These are phyloP conservation scores for Candida methanosorbosa DNA, from an alignment of 805 yeast species.

Conservation along the genomic window DNA sequence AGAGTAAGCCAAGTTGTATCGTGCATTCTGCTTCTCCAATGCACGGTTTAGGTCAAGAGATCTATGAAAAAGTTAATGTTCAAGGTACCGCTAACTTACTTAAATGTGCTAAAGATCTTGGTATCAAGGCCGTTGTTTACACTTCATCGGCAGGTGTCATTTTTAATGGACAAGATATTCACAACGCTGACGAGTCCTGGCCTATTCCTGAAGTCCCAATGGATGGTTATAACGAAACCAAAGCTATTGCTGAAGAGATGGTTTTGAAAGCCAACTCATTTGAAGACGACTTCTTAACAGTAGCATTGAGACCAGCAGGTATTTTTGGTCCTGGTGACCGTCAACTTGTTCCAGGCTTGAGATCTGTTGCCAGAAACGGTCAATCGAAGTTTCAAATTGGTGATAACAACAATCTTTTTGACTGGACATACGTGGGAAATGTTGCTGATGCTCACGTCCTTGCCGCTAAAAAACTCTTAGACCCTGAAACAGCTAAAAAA, in stretches of 20 bases:
- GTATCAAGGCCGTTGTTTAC: constrained; percentile 67
- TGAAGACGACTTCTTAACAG: constrained; percentile 54
- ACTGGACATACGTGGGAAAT: constrained; percentile 97
- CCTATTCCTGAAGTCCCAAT: constrained; percentile 87
- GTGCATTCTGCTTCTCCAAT: constrained; percentile 97
- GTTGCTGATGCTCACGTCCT: constrained; percentile 95
- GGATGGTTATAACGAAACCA: constrained; percentile 96
- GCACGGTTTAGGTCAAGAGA: constrained; percentile 75
- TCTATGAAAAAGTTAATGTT: constrained; percentile 86
- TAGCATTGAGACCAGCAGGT: constrained; percentile 94
- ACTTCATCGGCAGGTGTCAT: constrained; percentile 98
- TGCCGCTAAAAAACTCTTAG: constrained; percentile 72
- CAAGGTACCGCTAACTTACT: constrained; percentile 77
- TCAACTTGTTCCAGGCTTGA: constrained; percentile 88
- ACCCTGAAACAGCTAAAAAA: constrained; percentile 27
- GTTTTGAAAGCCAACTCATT: constrained; percentile 66
- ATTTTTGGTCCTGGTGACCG: constrained; percentile 98
- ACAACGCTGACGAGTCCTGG: constrained; percentile 89
- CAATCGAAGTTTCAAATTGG: constrained; percentile 93
- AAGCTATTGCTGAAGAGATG: constrained; percentile 80
- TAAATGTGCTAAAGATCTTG: constrained; percentile 43
- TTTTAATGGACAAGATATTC: constrained; percentile 88
- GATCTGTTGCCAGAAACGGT: constrained; percentile 72
- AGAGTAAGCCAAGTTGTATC: constrained; percentile 58
- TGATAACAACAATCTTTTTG: constrained; percentile 87